Evolutionary conservation across 352 stramenopile species (phyloP).

Genomic region (Pythium diclinum): DNA sequence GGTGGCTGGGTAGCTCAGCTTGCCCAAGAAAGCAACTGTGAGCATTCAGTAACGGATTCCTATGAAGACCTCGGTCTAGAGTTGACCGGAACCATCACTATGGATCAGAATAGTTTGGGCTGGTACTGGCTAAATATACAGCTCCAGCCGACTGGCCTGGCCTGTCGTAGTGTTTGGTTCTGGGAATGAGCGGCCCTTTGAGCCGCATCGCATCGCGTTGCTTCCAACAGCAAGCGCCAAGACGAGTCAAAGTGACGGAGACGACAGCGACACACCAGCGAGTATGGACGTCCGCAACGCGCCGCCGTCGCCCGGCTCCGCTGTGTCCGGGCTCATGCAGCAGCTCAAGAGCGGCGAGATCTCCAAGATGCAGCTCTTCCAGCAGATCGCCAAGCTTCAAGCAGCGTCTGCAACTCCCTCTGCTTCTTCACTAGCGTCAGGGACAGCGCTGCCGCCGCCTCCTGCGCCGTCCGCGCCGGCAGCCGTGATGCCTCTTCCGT

Average conservation of each 20-base stretch:
- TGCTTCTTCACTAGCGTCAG: background rate
- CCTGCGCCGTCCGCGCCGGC: background rate
- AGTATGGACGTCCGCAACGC: constrained; percentile 35
- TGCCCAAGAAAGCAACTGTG: too few relatives aligned
- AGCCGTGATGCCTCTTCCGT: background rate
- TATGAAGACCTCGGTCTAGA: background rate
- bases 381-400: constrained; percentile 77
- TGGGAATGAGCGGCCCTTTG: background rate
- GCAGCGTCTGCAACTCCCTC: constrained; percentile 3
- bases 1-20: too few relatives aligned
- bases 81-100: background rate
- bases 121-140: constrained; percentile 1
- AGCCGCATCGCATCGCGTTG: background rate
- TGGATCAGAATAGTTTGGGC: background rate
- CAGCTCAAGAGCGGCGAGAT: constrained; percentile 83
- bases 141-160: background rate
- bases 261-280: background rate
- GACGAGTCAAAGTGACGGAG: background rate
- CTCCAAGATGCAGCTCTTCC: constrained; percentile 83
- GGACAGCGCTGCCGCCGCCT: background rate
- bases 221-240: background rate
- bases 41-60: background rate
- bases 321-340: constrained; percentile 73
- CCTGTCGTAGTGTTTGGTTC: background rate
- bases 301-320: constrained; percentile 30